Percentiles rank a stretch among this genome's conserved stretches.
These are phyloP conservation scores for Metschnikowia hibisci DNA, from an alignment of 805 yeast species.

Conservation along the genomic window DNA sequence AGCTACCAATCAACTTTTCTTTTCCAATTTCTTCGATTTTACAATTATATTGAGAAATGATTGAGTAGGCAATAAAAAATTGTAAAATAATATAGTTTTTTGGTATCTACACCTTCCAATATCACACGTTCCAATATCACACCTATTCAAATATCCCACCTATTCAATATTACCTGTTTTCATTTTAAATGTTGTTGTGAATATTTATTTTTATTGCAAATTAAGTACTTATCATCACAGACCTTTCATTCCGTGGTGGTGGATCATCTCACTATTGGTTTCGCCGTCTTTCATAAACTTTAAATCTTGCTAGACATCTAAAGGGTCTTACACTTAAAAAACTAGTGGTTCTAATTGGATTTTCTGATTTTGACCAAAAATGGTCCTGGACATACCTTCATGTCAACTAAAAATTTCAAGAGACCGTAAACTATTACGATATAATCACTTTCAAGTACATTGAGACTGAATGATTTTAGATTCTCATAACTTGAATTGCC, in stretches of 20 bases:
- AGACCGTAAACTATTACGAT: conserved; percentile 79
- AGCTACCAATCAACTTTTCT: too few species aligned
- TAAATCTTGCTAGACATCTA: conserved; percentile 80
- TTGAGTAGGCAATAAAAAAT: too few species aligned
- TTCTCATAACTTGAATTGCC: conserved; percentile 74
- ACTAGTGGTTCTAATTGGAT: conserved; percentile 86
- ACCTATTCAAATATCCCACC: too few species aligned
- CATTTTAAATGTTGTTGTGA: conserved; percentile 74
- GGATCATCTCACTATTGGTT: conserved; percentile 80
- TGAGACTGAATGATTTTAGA: conserved; percentile 71
- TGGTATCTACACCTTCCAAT: too few species aligned
- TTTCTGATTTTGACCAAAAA: conserved; percentile 76
- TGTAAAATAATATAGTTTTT: too few species aligned
- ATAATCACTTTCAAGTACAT: conserved; percentile 76
- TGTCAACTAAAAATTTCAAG: conserved; percentile 96
- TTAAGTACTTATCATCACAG: conserved; percentile 62
- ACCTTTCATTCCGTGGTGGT: conserved; percentile 76
- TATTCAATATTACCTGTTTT: too few species aligned
- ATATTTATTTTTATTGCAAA: conserved; percentile 72
- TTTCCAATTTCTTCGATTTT: too few species aligned
- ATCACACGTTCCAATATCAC: too few species aligned
- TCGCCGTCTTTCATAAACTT: conserved; percentile 78
- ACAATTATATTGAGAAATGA: too few species aligned
- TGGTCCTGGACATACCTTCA: conserved; percentile 94
- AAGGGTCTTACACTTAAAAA: conserved; percentile 57